A percentile compares a stretch with the other conserved stretches of the same genome.
Evolutionary conservation across 371 early-diverging fungal genomes (phyloP).

Genomic region (Blastocladiella emersonii): DNA sequence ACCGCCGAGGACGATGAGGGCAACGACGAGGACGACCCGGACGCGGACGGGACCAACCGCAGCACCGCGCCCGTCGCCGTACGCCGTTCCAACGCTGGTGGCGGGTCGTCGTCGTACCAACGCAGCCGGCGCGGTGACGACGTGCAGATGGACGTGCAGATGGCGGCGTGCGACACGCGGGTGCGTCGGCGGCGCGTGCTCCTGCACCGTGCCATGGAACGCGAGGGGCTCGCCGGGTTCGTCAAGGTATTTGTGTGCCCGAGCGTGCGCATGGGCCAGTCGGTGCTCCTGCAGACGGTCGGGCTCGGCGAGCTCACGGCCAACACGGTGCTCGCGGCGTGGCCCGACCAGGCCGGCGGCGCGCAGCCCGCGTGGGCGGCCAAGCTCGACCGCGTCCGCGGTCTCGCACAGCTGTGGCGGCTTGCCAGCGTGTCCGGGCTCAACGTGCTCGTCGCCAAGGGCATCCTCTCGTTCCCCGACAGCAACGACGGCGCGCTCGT

Average conservation of each 20-base stretch:
- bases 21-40: not conserved
- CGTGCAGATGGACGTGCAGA: not conserved
- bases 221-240: not conserved
- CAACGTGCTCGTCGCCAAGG: not conserved
- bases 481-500: not conserved
- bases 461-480: not conserved
- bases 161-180: not conserved
- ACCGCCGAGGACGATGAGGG: not conserved
- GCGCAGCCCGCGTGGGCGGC: not conserved
- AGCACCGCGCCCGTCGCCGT: no score
- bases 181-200: not conserved
- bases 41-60: not conserved
- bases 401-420: constrained; percentile 1
- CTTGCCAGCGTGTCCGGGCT: not conserved
- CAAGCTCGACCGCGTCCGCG: not conserved
- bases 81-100: no score
- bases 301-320: constrained; percentile 8
- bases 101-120: no score
- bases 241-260: constrained; percentile 5
- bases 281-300: not conserved
- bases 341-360: not conserved
- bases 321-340: constrained; percentile 1
- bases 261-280: not conserved
- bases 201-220: not conserved
- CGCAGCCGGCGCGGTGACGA: no score